Evolutionary conservation across 805 yeast genomes (phyloP), one percentile per base, ranked within the genome.

Genomic region (Candida gorgasii): DNA sequence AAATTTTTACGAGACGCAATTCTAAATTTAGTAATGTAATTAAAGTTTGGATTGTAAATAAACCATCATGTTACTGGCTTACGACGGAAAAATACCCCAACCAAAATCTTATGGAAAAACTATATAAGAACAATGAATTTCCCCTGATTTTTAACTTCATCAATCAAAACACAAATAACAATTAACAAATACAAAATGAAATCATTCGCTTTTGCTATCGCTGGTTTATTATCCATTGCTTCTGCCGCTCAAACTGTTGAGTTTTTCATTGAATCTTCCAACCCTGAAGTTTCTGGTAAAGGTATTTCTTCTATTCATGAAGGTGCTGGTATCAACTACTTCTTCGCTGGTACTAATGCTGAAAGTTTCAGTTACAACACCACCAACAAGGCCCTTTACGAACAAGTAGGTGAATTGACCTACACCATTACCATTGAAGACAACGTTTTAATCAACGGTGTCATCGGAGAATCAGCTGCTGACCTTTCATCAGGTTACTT

Each of bases 311-410:
- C 61, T 23, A 44, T 44, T 31, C 78, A 72, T 51, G 73, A 66
- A 52, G 78, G 77, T 50, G 78, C 78, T 39, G 78, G 67, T 40
- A 53, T 69, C 44, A 57, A 63, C 58, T 73, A 70, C 55, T 50
- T 67, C 26, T 62, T 66, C 57, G 46, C 65, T 33, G 64, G 63
- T 20, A 59, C 59, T n/a, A 28, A 43, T 13, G 43, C 40, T 18
- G 53, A 62, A 28, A 46, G 45, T 9, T 48, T 59, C 23, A 37
- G 47, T 35, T 65, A 59, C 49, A 55, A 57, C 26, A 18, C 13
- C 19, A n/a, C 35, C 4, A 24, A 40, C 11, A 23, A 36, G 26
- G 27, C 37, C 15, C 40, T 50, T 27, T 13, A 7, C 12, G 13
- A 13, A 12, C 3, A 18, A 1, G 40, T 20, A 13, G 40, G 27